These are phyloP conservation scores for Pilaira anomala DNA, from an alignment of 192 early-diverging fungal species.

Conservation along the genomic window DNA sequence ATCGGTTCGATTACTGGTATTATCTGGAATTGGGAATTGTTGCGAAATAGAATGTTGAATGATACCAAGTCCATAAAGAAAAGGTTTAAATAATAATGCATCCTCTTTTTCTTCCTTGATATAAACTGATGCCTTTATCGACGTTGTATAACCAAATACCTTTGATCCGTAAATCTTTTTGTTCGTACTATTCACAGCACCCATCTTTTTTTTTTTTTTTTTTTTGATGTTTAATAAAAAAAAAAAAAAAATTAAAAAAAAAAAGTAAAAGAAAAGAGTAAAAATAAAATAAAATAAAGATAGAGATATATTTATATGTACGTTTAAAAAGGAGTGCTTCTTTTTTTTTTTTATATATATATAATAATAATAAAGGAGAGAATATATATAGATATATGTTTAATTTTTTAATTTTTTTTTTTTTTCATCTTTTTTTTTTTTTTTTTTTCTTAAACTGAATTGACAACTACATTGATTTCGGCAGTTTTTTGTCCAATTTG, in stretches of 20 bases:
- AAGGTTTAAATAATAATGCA: constrained; percentile 7
- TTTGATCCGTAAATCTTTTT: neutral
- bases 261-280: neutral
- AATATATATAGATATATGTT: too few relatives aligned
- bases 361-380: too few relatives aligned
- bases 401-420: too few relatives aligned
- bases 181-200: neutral
- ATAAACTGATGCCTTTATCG: constrained; percentile 1
- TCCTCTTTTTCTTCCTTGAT: constrained; percentile 1
- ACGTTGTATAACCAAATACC: constrained; percentile 1
- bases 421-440: neutral
- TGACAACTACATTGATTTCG: constrained; percentile 21
- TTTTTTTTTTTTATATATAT: too few relatives aligned
- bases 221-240: neutral
- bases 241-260: neutral
- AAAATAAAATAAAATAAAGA: neutral
- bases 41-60: too few relatives aligned
- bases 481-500: constrained; percentile 19
- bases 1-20: constrained; percentile 1
- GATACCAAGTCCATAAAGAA: constrained; percentile 3
- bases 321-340: neutral
- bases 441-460: constrained; percentile 14
- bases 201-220: neutral
- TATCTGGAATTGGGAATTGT: neutral
- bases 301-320: neutral